Evolutionary conservation across 345 rosid species (phyloP).

Genomic region (Turnera subulata): DNA sequence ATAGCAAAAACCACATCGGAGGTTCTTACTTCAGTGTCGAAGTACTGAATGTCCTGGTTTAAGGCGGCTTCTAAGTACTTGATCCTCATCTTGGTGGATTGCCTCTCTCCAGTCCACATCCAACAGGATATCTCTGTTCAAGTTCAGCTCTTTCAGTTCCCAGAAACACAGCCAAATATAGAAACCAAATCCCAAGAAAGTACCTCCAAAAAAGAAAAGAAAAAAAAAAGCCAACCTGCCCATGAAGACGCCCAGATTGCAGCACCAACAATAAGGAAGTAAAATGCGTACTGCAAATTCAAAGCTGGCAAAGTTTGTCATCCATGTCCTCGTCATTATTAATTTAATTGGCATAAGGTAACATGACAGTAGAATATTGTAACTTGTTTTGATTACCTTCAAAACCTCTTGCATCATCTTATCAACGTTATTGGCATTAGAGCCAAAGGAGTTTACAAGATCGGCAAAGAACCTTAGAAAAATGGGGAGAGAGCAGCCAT

Average conservation of each 20-base stretch:
- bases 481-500: constrained; percentile 89
- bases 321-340: too few relatives aligned
- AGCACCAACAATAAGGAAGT: constrained; percentile 96
- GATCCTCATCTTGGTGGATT: constrained; percentile 95
- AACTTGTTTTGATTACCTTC: constrained; percentile 40
- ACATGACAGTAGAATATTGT: too few relatives aligned
- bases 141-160: constrained; percentile 5
- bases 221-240: constrained; percentile 57
- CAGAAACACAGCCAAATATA: constrained; percentile 3
- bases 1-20: constrained; percentile 87
- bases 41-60: constrained; percentile 87
- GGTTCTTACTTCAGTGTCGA: constrained; percentile 92
- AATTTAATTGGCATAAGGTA: too few relatives aligned
- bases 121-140: constrained; percentile 89
- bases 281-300: constrained; percentile 79
- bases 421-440: constrained; percentile 81
- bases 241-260: constrained; percentile 99
- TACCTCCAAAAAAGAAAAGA: neutral
- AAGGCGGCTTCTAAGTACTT: constrained; percentile 92
- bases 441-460: constrained; percentile 97
- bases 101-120: constrained; percentile 99
- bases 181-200: constrained; percentile 6
- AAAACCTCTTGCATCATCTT: constrained; percentile 97
- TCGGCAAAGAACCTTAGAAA: constrained; percentile 96
- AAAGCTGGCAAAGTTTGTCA: neutral